phyloP scores from a whole-genome alignment of 176 grass and related monocot genomes.

The Oryza coarctata region DNA sequence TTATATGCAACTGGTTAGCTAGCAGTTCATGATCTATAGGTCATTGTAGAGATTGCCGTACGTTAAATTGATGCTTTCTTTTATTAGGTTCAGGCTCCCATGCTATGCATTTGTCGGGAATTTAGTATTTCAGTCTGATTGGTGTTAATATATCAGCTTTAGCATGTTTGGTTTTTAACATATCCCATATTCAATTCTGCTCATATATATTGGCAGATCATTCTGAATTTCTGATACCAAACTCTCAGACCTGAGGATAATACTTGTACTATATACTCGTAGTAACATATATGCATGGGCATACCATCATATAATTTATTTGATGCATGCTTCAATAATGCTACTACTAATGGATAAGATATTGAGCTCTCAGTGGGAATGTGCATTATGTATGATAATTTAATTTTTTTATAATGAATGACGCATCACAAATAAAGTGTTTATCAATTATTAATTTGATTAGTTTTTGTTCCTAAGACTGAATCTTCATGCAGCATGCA shows the following conservation, averaged over 20 bases:
- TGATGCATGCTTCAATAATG: background rate
- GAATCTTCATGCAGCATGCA: background rate
- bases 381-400: background rate
- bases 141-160: constrained; percentile 12
- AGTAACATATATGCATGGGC: background rate
- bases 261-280: background rate
- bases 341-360: background rate
- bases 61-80: background rate
- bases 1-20: background rate
- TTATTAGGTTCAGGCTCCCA: background rate
- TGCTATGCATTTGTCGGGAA: constrained; percentile 7
- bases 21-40: constrained; percentile 2
- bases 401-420: background rate
- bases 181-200: constrained; percentile 1
- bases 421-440: background rate
- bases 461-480: background rate
- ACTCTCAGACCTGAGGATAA: background rate
- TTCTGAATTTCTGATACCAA: background rate
- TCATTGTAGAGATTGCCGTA: constrained; percentile 13
- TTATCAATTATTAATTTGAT: background rate
- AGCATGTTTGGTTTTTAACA: background rate
- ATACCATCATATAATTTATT: background rate
- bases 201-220: background rate
- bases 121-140: background rate
- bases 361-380: background rate